Percentiles rank a stretch among this genome's conserved stretches.
These are phyloP conservation scores for Calocybe gangraenosa DNA, from an alignment of 768 basidiomycete species.

Conservation along the genomic window DNA sequence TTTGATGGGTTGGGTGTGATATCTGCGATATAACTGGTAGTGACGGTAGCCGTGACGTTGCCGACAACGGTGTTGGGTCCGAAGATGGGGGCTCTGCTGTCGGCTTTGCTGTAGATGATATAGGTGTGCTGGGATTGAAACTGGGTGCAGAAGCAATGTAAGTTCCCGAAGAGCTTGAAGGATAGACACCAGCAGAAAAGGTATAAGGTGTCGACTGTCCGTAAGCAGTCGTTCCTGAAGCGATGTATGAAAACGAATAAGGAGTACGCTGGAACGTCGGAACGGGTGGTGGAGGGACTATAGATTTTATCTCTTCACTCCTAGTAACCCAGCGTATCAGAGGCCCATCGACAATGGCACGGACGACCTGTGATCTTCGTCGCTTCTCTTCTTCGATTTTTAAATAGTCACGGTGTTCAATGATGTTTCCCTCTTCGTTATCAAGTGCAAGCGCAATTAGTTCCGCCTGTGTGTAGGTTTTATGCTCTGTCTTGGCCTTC, in stretches of 20 bases:
- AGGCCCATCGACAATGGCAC: conserved; percentile 60
- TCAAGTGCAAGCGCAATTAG: conserved; percentile 80
- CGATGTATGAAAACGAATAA: conserved; percentile 10
- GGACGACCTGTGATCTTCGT: conserved; percentile 58
- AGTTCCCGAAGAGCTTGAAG: conserved; percentile 6
- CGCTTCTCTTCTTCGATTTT: conserved; percentile 80
- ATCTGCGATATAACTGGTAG: neutral
- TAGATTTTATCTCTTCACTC: conserved; percentile 52
- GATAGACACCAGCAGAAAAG: conserved; percentile 9
- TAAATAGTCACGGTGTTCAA: conserved; percentile 76
- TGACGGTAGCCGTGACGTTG: neutral
- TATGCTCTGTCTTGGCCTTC: conserved; percentile 50
- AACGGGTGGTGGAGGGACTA: conserved; percentile 30
- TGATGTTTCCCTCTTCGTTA: conserved; percentile 81
- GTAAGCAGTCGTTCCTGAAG: conserved; percentile 14
- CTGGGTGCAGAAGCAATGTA: conserved; percentile 5
- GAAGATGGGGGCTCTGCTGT: neutral
- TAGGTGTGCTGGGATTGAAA: neutral
- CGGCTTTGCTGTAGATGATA: conserved; percentile 2
- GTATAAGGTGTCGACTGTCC: conserved; percentile 15
- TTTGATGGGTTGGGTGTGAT: conserved; percentile 6
- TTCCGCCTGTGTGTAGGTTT: conserved; percentile 71
- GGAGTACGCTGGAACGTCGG: conserved; percentile 14
- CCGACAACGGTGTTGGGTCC: neutral
- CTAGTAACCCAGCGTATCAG: conserved; percentile 69